A percentile compares a stretch with the other conserved stretches of the same genome.
These are phyloP conservation scores for Leccinum pachyderme DNA, from an alignment of 1,284 basidiomycete genomes.

Conservation along the genomic window DNA sequence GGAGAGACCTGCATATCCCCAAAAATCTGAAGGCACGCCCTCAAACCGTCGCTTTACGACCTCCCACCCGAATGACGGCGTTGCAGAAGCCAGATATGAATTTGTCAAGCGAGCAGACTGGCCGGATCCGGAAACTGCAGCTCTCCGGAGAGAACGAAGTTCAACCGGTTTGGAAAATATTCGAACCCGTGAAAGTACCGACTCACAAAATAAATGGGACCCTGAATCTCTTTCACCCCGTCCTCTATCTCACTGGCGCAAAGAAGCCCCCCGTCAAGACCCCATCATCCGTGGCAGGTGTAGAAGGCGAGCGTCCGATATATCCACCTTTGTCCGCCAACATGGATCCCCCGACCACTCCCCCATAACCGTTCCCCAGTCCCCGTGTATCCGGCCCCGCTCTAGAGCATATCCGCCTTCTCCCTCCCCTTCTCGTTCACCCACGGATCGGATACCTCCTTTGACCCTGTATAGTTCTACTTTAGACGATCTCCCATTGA, in stretches of 20 bases:
- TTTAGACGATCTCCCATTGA: conserved; percentile 3
- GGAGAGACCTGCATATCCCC: conserved; percentile 33
- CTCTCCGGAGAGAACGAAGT: conserved; percentile 64
- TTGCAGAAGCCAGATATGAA: conserved; percentile 67
- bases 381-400: conserved; percentile 37
- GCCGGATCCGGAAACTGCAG: conserved; percentile 72
- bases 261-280: conserved; percentile 44
- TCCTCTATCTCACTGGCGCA: conserved; percentile 47
- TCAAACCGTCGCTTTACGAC: conserved; percentile 42
- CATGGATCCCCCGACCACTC: conserved; percentile 13
- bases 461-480: conserved; percentile 27
- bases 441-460: conserved; percentile 38
- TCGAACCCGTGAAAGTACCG: conserved; percentile 47
- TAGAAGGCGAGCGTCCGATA: conserved; percentile 47
- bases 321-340: conserved; percentile 33
- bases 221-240: conserved; percentile 36
- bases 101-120: conserved; percentile 80
- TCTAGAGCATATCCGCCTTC: conserved; percentile 48
- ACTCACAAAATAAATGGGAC: conserved; percentile 33
- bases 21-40: conserved; percentile 31
- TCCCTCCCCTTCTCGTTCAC: conserved; percentile 49
- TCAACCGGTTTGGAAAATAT: conserved; percentile 55
- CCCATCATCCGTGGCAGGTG: conserved; percentile 52
- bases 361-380: conserved; percentile 27
- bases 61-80: conserved; percentile 46